These are phyloP conservation scores for Globisporangium apiculatum DNA, from an alignment of 352 stramenopile species.

Conservation along the genomic window DNA sequence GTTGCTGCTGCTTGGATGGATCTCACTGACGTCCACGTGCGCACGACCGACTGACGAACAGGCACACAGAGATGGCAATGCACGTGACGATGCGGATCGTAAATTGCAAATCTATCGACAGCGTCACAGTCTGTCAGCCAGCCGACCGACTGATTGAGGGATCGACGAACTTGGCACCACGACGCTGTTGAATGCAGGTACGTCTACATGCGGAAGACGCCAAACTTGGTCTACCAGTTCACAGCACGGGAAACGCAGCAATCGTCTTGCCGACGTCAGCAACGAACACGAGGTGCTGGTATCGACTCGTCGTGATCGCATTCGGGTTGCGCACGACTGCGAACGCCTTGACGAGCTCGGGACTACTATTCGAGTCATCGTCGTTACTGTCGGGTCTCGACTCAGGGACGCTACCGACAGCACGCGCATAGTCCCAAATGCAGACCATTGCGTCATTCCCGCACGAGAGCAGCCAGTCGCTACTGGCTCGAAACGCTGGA, in stretches of 20 bases:
- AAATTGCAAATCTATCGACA: too few species aligned
- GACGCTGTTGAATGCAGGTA: too few species aligned
- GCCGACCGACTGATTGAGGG: too few species aligned
- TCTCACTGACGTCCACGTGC: too few species aligned
- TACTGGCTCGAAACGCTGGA: slow-evolving; percentile 28
- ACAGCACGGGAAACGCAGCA: slow-evolving; percentile 36
- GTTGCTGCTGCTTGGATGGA: too few species aligned
- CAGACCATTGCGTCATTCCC: slow-evolving; percentile 65
- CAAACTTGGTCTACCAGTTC: neutral
- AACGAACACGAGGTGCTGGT: slow-evolving; percentile 49
- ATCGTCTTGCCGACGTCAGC: slow-evolving; percentile 45
- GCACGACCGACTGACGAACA: too few species aligned
- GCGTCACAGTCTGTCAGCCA: too few species aligned
- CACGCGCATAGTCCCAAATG: slow-evolving; percentile 51
- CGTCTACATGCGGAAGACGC: too few species aligned
- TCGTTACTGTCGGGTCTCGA: slow-evolving; percentile 11
- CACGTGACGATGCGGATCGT: too few species aligned
- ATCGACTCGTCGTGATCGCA: slow-evolving; percentile 39
- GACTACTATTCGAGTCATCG: slow-evolving; percentile 15
- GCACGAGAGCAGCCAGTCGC: slow-evolving; percentile 47
- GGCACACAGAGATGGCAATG: too few species aligned
- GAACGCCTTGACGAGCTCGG: slow-evolving; percentile 37
- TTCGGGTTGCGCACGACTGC: slow-evolving; percentile 37
- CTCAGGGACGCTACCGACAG: slow-evolving; percentile 14
- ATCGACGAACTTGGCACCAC: too few species aligned